Evolutionary conservation across 441 rosid genomes (phyloP).

Genomic region (Adansonia madagascariensis): DNA sequence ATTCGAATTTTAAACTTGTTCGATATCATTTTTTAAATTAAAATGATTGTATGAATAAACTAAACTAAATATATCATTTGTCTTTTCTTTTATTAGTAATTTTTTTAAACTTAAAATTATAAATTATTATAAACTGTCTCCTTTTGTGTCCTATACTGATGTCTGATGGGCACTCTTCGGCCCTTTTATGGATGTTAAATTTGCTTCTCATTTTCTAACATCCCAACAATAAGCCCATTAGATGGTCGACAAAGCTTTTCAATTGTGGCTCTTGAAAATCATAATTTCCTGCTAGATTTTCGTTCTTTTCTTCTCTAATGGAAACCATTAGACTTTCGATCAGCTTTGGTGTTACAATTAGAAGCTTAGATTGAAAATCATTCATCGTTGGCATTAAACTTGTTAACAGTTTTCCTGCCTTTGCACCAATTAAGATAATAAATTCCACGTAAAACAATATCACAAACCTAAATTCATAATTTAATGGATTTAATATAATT

Average conservation of each 20-base stretch:
- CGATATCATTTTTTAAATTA: too few relatives aligned
- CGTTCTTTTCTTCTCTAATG: constrained; percentile 2
- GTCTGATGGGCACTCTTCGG: neutral
- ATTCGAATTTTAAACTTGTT: too few relatives aligned
- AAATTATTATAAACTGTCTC: neutral
- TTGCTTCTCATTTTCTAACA: neutral
- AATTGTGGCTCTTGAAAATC: constrained; percentile 3
- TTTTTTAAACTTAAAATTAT: neutral
- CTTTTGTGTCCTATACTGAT: neutral
- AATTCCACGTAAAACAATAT: too few relatives aligned
- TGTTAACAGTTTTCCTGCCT: neutral
- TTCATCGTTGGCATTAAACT: neutral
- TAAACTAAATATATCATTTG: too few relatives aligned
- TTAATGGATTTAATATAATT: too few relatives aligned
- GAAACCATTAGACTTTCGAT: neutral
- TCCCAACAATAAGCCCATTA: neutral
- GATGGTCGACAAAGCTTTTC: constrained; percentile 2
- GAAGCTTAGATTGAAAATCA: neutral
- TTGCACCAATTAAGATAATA: neutral
- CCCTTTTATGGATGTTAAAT: neutral
- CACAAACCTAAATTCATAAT: neutral
- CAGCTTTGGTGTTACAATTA: neutral
- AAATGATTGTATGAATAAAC: too few relatives aligned
- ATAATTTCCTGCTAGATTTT: constrained; percentile 11
- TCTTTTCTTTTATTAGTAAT: too few relatives aligned